A percentile compares a stretch with the other conserved stretches of the same genome.
phyloP scores from a whole-genome alignment of 192 early-diverging fungal genomes.

The Coemansia sp. region DNA sequence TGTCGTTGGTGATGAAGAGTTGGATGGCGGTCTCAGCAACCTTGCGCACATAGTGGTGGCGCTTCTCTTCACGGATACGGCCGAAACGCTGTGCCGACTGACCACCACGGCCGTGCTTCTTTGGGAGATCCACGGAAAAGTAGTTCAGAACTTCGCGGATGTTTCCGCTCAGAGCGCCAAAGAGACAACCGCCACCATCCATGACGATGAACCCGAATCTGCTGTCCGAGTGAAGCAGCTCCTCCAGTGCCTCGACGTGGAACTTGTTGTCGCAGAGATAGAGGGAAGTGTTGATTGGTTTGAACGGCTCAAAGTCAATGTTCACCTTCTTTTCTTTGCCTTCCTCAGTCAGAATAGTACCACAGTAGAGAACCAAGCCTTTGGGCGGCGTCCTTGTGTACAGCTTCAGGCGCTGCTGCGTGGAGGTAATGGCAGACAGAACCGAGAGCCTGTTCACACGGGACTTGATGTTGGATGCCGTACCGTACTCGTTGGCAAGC shows the following conservation, averaged over 20 bases:
- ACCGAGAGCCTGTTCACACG: conserved; percentile 98
- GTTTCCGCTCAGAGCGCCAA: conserved; percentile 93
- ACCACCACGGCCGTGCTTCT: conserved; percentile 99
- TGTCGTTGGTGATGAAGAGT: conserved; percentile 93
- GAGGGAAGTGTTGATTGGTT: conserved; percentile 97
- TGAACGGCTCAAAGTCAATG: conserved; percentile 99
- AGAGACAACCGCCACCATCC: conserved; percentile 97
- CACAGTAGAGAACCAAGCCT: conserved; percentile 93
- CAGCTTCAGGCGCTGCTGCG: conserved; percentile 93
- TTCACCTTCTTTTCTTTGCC: conserved; percentile 99
- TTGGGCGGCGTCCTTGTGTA: conserved; percentile 91
- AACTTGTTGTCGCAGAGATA: conserved; percentile 99
- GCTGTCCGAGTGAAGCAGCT: conserved; percentile 91
- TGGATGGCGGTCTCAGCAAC: conserved; percentile 96
- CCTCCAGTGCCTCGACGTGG: conserved; percentile 90
- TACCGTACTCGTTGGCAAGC: conserved; percentile 98
- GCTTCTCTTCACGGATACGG: conserved; percentile 97
- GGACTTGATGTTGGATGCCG: conserved; percentile 99
- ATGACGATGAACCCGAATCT: conserved; percentile 98
- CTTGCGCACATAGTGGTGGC: conserved; percentile 99
- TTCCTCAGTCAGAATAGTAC: conserved; percentile 96
- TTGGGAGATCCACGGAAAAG: conserved; percentile 95
- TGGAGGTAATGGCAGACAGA: conserved; percentile 95
- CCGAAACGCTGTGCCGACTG: conserved; percentile 99
- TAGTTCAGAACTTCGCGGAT: conserved; percentile 92